Evolutionary conservation across 441 rosid species (phyloP).

Genomic region (Viola pubescens): DNA sequence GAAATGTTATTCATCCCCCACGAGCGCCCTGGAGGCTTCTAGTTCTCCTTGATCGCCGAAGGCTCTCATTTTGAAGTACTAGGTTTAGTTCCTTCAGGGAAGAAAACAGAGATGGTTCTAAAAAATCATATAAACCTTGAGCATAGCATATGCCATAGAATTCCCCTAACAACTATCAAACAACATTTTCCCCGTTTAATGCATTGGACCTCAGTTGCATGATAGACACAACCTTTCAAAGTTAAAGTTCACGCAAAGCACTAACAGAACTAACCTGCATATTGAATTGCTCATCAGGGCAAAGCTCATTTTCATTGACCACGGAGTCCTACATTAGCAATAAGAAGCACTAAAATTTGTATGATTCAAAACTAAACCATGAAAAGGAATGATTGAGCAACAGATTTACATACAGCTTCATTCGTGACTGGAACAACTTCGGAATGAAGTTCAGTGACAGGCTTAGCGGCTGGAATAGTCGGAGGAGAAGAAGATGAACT

Average conservation of each 20-base stretch:
- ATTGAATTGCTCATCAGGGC: constrained; percentile 33
- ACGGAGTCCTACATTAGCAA: constrained; percentile 38
- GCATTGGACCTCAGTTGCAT: background rate
- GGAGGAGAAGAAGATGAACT: constrained; percentile 85
- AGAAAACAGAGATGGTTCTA: too few relatives aligned
- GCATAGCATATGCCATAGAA: too few relatives aligned
- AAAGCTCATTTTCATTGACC: constrained; percentile 31
- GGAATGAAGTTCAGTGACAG: constrained; percentile 55
- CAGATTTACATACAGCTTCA: constrained; percentile 27
- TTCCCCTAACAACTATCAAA: too few relatives aligned
- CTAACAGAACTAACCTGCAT: constrained; percentile 37
- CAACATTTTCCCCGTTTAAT: background rate
- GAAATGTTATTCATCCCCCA: too few relatives aligned
- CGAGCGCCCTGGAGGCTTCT: too few relatives aligned
- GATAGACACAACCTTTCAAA: constrained; percentile 1
- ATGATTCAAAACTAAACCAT: constrained; percentile 1
- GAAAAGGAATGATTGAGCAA: background rate
- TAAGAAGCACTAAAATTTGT: constrained; percentile 4
- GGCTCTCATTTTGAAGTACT: too few relatives aligned
- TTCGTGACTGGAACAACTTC: constrained; percentile 41
- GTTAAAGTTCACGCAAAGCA: constrained; percentile 5
- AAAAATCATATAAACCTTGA: too few relatives aligned
- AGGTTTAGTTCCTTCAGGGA: too few relatives aligned
- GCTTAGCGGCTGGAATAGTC: constrained; percentile 43
- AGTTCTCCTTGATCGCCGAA: too few relatives aligned